A percentile compares a stretch with the other conserved stretches of the same genome.
These are phyloP conservation scores for Arthrobotrys sinensis DNA, from an alignment of 2,329 filamentous ascomycete species.

Conservation along the genomic window DNA sequence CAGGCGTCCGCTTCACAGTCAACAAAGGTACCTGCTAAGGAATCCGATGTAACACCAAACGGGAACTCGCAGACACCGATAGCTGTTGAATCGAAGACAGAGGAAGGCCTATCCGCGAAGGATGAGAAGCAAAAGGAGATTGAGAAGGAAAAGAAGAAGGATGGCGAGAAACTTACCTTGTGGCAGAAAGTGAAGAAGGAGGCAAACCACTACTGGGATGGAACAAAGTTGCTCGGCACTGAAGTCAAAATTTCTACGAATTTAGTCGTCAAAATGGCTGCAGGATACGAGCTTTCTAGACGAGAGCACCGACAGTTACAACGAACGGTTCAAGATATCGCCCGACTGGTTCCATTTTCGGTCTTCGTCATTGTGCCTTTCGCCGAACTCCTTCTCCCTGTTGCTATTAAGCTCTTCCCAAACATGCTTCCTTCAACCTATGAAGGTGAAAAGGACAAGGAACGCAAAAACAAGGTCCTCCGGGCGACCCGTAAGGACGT, in stretches of 20 bases:
- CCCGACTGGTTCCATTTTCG: slow-evolving; percentile 92
- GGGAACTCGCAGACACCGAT: slow-evolving; percentile 61
- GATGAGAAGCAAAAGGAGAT: slow-evolving; percentile 66
- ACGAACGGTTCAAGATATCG: slow-evolving; percentile 93
- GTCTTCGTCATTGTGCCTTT: slow-evolving; percentile 98
- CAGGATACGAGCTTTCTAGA: slow-evolving; percentile 94
- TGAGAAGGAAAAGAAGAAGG: slow-evolving; percentile 77
- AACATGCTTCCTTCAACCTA: slow-evolving; percentile 98
- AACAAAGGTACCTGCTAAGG: slow-evolving; percentile 65
- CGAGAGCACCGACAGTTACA: slow-evolving; percentile 92
- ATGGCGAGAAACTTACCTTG: slow-evolving; percentile 87
- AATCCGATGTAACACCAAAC: slow-evolving; percentile 62
- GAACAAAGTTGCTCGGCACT: slow-evolving; percentile 91
- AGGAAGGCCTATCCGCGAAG: slow-evolving; percentile 58
- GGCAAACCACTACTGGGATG: slow-evolving; percentile 95
- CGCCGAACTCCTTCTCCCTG: slow-evolving; percentile 89
- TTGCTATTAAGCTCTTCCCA: slow-evolving; percentile 94
- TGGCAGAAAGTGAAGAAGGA: slow-evolving; percentile 97
- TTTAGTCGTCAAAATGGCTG: slow-evolving; percentile 95
- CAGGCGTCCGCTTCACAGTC: slow-evolving; percentile 67
- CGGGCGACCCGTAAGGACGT: slow-evolving; percentile 93
- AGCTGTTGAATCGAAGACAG: slow-evolving; percentile 63
- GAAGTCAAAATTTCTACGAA: slow-evolving; percentile 94
- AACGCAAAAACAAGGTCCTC: slow-evolving; percentile 85
- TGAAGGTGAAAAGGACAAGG: slow-evolving; percentile 90